Evolutionary conservation across 2,329 filamentous ascomycete species (phyloP), one percentile per base, ranked within the genome.

Genomic region (Penicillium sp.): DNA sequence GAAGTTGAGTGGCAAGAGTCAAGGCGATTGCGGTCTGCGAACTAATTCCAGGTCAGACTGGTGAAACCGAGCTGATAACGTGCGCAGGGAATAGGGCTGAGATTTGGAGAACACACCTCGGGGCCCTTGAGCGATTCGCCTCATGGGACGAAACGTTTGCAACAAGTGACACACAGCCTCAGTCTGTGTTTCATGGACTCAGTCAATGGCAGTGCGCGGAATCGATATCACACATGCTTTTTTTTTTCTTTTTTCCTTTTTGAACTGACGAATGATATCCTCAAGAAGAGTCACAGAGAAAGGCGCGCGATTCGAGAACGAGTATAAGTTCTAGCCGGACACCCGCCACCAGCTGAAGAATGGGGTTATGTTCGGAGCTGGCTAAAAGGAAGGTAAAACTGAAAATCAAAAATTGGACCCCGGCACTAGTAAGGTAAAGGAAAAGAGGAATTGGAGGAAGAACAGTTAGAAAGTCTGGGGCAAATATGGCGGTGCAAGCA

Each of bases 101-200:
- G 42, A 20, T 41, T 27, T 4, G n/a, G 13, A 45, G 40, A 39
- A 27, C 37, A 49, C 47, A 43, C 43, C 50, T 53, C 48, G 48
- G 50, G 42, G 50, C 55, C 53, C 54, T 56, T 43, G 46, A 52
- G 57, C 57, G 57, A 61, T 55, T 59, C 54, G 57, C 58, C 57
- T 60, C 56, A 61, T 60, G 49, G 53, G 55, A 58, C 59, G 57
- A 59, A 59, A 60, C 57, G 57, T 57, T 60, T 54, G 49, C 47
- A 50, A 55, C 47, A 50, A 55, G 56, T 61, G 49, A 60, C 53
- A 61, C 57, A 61, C 57, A 56, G 57, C 46, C 57, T 50, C 44
- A 51, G 56, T 53, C 50, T 56, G 52, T 60, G 52, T 60, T 54
- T 56, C 57, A 61, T 61, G 52, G 59, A 60, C 54, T 35, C 51